These are phyloP conservation scores for Eremothecium sinecaudum DNA, from an alignment of 1,139 yeast species.

Conservation along the genomic window DNA sequence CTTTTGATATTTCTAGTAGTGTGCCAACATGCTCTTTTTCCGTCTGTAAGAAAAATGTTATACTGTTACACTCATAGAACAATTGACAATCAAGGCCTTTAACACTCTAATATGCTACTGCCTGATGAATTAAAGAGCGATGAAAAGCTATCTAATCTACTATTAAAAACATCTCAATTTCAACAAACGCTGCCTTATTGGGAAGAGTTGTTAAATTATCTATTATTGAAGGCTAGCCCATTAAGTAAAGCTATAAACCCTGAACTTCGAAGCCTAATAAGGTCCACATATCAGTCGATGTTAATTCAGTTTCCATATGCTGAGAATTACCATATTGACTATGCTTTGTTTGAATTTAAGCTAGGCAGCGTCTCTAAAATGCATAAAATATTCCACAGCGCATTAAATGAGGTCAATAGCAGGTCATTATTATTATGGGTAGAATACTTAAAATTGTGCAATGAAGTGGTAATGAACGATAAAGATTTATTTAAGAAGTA, in stretches of 20 bases:
- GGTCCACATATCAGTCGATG: constrained; percentile 47
- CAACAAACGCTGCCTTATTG: constrained; percentile 25
- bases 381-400: constrained; percentile 43
- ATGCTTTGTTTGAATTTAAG: constrained; percentile 57
- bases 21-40: no score
- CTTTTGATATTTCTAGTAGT: neutral
- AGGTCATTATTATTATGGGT: constrained; percentile 66
- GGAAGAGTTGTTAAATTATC: constrained; percentile 26
- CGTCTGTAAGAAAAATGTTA: no score
- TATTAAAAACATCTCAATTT: constrained; percentile 20
- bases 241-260: constrained; percentile 20
- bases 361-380: constrained; percentile 48
- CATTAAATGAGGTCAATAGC: constrained; percentile 34
- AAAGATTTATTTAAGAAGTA: constrained; percentile 38
- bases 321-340: constrained; percentile 74
- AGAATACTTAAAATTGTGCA: constrained; percentile 48
- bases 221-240: constrained; percentile 22
- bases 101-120: neutral
- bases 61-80: no score
- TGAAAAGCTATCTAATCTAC: constrained; percentile 20
- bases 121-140: constrained; percentile 8
- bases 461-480: constrained; percentile 33
- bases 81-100: no score
- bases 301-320: constrained; percentile 57
- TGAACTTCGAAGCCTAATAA: constrained; percentile 17